phyloP scores from a whole-genome alignment of 2,329 filamentous ascomycete species.

The Calonectria multiphialidica region DNA sequence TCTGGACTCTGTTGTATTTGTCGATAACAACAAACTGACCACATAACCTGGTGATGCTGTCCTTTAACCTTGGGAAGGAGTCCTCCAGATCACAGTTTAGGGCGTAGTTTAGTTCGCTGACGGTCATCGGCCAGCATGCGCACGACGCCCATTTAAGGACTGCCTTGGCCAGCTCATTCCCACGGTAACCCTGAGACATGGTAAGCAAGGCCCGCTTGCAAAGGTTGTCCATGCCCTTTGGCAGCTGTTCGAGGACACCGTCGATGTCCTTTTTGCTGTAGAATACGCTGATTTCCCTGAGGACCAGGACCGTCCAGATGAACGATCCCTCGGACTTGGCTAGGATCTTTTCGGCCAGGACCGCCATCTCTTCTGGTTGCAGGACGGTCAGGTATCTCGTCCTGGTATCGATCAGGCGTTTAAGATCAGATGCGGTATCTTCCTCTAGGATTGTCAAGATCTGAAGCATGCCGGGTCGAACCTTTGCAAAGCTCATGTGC shows the following conservation, averaged over 20 bases:
- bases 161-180: constrained; percentile 48
- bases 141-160: constrained; percentile 53
- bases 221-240: constrained; percentile 49
- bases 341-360: constrained; percentile 45
- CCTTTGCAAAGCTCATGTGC: constrained; percentile 20
- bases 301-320: constrained; percentile 50
- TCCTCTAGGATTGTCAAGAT: constrained; percentile 17
- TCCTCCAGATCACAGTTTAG: constrained; percentile 50
- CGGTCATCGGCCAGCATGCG: constrained; percentile 47
- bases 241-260: constrained; percentile 44
- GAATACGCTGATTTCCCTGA: constrained; percentile 45
- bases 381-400: constrained; percentile 5
- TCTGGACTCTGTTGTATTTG: constrained; percentile 45
- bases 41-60: constrained; percentile 45
- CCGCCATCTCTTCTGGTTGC: constrained; percentile 32
- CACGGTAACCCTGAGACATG: constrained; percentile 44
- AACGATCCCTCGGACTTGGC: constrained; percentile 52
- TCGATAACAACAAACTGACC: constrained; percentile 54
- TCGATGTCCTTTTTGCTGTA: constrained; percentile 46
- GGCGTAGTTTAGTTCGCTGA: constrained; percentile 49
- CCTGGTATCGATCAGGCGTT: constrained; percentile 21
- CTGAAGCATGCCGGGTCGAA: constrained; percentile 21
- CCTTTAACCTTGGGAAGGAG: constrained; percentile 41
- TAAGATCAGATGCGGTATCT: constrained; percentile 35
- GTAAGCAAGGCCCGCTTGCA: constrained; percentile 47